Evolutionary conservation across 2,329 filamentous ascomycete genomes (phyloP).

Genomic region (Paecilomyces formosus): DNA sequence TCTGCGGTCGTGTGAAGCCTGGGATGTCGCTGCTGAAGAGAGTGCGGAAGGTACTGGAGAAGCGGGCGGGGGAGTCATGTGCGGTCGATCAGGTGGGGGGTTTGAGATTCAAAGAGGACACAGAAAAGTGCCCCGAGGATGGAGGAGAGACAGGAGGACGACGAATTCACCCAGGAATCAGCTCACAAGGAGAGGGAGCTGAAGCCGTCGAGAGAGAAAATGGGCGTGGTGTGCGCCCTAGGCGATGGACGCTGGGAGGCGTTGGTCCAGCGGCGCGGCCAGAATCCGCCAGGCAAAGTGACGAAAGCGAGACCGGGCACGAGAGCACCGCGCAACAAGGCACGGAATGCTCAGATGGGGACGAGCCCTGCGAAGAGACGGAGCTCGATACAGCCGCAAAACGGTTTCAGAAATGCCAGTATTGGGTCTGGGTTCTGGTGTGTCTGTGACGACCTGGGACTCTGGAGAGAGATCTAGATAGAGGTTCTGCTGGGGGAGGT

Average conservation of each 20-base stretch:
- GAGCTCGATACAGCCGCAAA: background rate
- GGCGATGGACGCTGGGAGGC: conserved; percentile 1
- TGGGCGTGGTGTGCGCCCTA: conserved; percentile 3
- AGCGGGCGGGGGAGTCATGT: conserved; percentile 12
- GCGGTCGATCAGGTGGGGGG: conserved; percentile 4
- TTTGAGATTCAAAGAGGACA: conserved; percentile 14
- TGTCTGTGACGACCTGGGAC: too few relatives aligned
- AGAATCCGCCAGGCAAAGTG: background rate
- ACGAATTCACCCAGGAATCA: conserved; percentile 11
- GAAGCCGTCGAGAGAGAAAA: conserved; percentile 13
- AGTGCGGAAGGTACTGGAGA: conserved; percentile 33
- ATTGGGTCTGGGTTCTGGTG: background rate
- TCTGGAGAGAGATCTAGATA: background rate
- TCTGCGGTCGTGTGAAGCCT: conserved; percentile 30
- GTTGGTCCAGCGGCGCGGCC: background rate
- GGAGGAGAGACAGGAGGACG: conserved; percentile 5
- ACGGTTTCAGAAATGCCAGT: background rate
- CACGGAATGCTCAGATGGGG: conserved; percentile 15
- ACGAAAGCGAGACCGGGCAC: conserved; percentile 4
- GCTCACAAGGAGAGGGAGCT: conserved; percentile 5
- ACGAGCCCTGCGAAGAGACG: conserved; percentile 2
- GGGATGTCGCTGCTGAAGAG: conserved; percentile 34
- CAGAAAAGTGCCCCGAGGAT: conserved; percentile 15
- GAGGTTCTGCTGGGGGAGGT: background rate
- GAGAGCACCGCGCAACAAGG: conserved; percentile 9